Conservation (phyloP, 2,329 filamentous ascomycete species). For the Lecanicillium sp. region DNA sequence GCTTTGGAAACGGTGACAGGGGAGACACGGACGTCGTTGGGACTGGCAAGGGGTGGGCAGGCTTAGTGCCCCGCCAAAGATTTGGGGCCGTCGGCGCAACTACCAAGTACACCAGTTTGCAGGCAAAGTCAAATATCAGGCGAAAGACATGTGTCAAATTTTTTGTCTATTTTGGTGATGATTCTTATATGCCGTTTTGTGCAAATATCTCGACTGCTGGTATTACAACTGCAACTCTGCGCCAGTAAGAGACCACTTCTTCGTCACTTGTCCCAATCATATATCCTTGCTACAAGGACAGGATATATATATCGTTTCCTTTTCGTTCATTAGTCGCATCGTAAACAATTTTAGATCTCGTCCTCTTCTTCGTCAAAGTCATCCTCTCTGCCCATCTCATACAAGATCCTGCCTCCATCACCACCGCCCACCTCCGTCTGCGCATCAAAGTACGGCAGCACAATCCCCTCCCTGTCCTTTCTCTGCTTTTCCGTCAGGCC, state of each 20-base stretch:
- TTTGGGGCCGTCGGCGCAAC: background rate
- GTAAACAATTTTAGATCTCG: slow-evolving; percentile 59
- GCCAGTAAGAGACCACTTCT: too few relatives aligned
- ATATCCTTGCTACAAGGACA: too few relatives aligned
- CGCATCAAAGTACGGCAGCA: slow-evolving; percentile 94
- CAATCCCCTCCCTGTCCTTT: slow-evolving; percentile 77
- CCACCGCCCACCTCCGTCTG: slow-evolving; percentile 74
- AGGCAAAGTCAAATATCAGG: too few relatives aligned
- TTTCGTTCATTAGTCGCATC: background rate
- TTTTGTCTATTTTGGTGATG: too few relatives aligned
- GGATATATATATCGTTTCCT: too few relatives aligned
- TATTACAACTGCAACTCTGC: too few relatives aligned
- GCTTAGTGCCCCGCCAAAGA: slow-evolving; percentile 6
- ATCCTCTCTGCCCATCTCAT: slow-evolving; percentile 94
- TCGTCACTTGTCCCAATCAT: too few relatives aligned
- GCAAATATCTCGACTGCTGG: too few relatives aligned
- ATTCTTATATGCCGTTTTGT: too few relatives aligned
- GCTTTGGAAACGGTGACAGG: background rate
- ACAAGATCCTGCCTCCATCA: slow-evolving; percentile 87
- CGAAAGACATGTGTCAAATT: too few relatives aligned
- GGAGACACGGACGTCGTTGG: background rate
- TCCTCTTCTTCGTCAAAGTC: slow-evolving; percentile 97
- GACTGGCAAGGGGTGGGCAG: background rate
- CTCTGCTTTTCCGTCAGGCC: slow-evolving; percentile 87
- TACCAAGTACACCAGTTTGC: background rate